Base-by-base conservation (phyloP, 768 basidiomycete species). In the Mycena olivaceomarginata region DNA sequence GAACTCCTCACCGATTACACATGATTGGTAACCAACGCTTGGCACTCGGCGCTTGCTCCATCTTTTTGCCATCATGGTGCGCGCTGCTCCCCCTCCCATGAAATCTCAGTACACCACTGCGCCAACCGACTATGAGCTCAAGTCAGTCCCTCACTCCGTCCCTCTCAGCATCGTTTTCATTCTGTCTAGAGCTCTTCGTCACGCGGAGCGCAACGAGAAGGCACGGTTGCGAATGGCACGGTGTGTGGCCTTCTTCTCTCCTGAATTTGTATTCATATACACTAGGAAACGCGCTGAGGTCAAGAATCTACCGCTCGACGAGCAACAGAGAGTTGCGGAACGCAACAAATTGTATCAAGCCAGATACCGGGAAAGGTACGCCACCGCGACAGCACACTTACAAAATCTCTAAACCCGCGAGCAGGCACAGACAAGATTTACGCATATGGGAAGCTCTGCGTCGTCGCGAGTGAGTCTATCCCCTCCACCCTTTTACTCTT, bases 181-280 rank as follows among this genome's bases (percentile, higher is more conserved):
- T 43, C n/a, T 25, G 25, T 25, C 25, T 25, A 60, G 69, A 46
- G 8, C 18, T 2, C 69, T 25, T 7, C 69, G 69, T 7, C 15
- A 59, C 2, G 57, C 45, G 13, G 56, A 11, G 13, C 69, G 69
- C 22, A n/a, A 60, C 2, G 71, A 72, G 16, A 72, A 72, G 10
- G 71, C 71, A 3, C 68, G 68, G 5, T 10, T 43, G 12, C 68
- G 68, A 25, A 25, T 25, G 25, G 25, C 25, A 25, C 25, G 25
- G 25, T 25, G 25, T 25, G 25, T 25, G 25, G 2, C 57, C 59
- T 57, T 9, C 31, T 13, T 13, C 43, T 13, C 10, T 13, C 9
- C 25, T 25, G 25, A 25, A 25, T 25, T 25, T 25, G 10, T 9
- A 62, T 8, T 5, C 13, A 37, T 7, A 10, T 16, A 6, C 37